These are phyloP conservation scores for Fagus crenata DNA, from an alignment of 306 rosid species.

Conservation along the genomic window DNA sequence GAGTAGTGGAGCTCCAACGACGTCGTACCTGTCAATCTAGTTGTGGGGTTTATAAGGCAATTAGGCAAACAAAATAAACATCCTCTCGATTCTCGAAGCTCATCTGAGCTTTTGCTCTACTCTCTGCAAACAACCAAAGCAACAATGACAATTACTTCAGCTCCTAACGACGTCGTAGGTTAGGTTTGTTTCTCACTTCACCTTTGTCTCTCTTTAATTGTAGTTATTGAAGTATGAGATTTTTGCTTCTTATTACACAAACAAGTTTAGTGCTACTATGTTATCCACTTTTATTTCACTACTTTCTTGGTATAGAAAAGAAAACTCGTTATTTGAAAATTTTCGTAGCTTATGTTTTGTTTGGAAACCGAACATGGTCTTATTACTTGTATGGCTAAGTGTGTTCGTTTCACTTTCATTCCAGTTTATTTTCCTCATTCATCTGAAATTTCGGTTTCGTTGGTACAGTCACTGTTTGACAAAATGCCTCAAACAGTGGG, in stretches of 20 bases:
- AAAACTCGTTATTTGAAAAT: background rate
- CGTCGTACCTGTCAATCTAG: background rate
- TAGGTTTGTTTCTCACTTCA: background rate
- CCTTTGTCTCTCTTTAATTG: background rate
- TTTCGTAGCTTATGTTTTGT: background rate
- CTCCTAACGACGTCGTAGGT: background rate
- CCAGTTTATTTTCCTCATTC: background rate
- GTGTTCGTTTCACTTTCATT: background rate
- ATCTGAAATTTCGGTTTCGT: background rate
- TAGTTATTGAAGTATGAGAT: background rate
- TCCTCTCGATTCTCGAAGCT: background rate
- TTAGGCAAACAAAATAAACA: background rate
- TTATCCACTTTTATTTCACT: background rate
- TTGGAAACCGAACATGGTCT: background rate
- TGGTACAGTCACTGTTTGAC: background rate
- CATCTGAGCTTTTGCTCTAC: background rate
- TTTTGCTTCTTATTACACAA: background rate
- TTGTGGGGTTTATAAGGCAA: no score
- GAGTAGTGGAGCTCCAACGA: background rate
- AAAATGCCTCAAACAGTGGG: background rate
- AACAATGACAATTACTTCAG: background rate
- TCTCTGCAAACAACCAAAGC: background rate
- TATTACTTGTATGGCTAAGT: background rate
- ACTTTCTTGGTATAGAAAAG: background rate
- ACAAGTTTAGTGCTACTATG: background rate